Conservation (phyloP, 495 filamentous ascomycete species). For the Tuber microsphaerosporum region DNA sequence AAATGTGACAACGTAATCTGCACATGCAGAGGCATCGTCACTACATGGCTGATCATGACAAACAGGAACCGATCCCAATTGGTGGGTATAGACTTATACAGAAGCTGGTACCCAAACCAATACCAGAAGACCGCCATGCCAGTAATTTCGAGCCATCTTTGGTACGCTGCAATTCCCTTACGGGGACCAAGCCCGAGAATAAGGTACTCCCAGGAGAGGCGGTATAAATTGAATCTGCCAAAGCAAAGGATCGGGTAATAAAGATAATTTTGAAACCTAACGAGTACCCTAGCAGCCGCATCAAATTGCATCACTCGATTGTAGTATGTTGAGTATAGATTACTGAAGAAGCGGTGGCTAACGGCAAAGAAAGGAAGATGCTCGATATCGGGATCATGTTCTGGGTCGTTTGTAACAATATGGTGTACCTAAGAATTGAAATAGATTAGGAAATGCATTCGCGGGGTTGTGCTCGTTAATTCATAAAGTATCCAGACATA, state of each 20-base stretch:
- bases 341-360: constrained; percentile 73
- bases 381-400: constrained; percentile 96
- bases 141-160: constrained; percentile 72
- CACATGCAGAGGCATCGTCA: constrained; percentile 80
- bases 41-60: constrained; percentile 77
- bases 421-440: constrained; percentile 62
- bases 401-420: constrained; percentile 90
- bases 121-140: constrained; percentile 87
- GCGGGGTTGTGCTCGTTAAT: not conserved
- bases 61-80: constrained; percentile 64
- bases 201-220: constrained; percentile 74
- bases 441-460: constrained; percentile 9
- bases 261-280: constrained; percentile 70
- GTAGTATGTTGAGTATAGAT: constrained; percentile 79
- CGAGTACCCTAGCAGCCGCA: constrained; percentile 59
- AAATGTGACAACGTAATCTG: constrained; percentile 97
- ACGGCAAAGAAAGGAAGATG: constrained; percentile 94
- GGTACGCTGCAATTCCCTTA: constrained; percentile 82
- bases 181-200: constrained; percentile 66
- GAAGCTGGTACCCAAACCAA: constrained; percentile 82
- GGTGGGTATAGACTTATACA: constrained; percentile 70
- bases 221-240: constrained; percentile 88
- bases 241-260: constrained; percentile 83
- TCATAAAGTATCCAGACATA: not conserved
- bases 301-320: constrained; percentile 81